A percentile compares a stretch with the other conserved stretches of the same genome.
Evolutionary conservation across 306 rosid species (phyloP).

Genomic region (Quercus ilex): DNA sequence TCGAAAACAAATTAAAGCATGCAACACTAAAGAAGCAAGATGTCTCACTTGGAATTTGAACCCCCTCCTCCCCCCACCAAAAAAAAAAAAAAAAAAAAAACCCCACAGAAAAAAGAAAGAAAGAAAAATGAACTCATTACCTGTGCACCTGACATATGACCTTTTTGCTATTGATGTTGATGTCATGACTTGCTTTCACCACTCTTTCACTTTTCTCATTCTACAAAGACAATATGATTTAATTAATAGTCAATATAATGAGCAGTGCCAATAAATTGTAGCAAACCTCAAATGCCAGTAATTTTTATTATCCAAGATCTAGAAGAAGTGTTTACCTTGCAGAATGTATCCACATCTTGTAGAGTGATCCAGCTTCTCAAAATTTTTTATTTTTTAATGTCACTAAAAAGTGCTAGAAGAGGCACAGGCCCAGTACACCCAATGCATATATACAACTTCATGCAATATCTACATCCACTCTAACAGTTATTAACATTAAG

Average conservation of each 20-base stretch:
- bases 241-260: not conserved
- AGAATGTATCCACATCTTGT: not conserved
- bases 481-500: too few relatives aligned
- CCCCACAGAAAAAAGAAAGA: not conserved
- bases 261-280: not conserved
- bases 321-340: not conserved
- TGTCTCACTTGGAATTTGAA: not conserved
- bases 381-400: not conserved
- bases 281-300: not conserved
- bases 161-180: conserved; percentile 90
- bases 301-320: not conserved
- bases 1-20: too few relatives aligned
- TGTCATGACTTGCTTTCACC: conserved; percentile 87
- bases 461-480: too few relatives aligned
- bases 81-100: not conserved
- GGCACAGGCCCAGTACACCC: too few relatives aligned
- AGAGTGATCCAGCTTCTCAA: not conserved
- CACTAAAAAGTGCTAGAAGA: too few relatives aligned
- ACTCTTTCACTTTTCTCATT: conserved; percentile 89
- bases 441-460: too few relatives aligned
- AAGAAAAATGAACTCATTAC: conserved; percentile 25
- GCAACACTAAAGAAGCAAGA: not conserved
- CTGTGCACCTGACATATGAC: conserved; percentile 98
- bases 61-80: not conserved
- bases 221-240: conserved; percentile 25